Base-by-base conservation (phyloP, 2,329 filamentous ascomycete genomes). In the Xylaria multiplex region DNA sequence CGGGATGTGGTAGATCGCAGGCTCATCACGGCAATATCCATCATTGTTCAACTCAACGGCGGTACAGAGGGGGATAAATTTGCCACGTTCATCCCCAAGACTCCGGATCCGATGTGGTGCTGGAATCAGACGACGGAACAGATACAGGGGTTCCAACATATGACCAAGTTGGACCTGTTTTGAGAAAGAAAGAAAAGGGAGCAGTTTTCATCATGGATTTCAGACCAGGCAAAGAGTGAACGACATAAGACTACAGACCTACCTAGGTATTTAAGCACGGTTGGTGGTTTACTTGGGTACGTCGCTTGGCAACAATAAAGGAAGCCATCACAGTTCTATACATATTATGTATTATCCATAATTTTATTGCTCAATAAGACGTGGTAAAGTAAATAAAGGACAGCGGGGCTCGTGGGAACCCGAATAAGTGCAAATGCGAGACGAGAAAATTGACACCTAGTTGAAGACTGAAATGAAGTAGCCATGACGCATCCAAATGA, bases 101-200 rank as follows among this genome's bases (percentile, higher is more conserved):
- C 58, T 24, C 67, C 67, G 6, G 67, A 69, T 58, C 57, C 61
- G 45, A 67, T 69, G 67, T 69, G 67, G 67, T 69, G 67, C 30
- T 69, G 64, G 67, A 69, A 56, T 19, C 67, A 69, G 52, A 62
- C 53, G 35, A 67, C 61, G 24, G 32, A 42, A 32, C 46, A 60
- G 16, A 69, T 69, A 6, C 53, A 67, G 50, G 54, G 58, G 46
- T 69, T 64, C 54, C 67, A 69, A 2, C 22, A 40, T 48, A 62
- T 69, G 67, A 69, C 67, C 8, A 67, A 53, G 37, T 11, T 65
- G 40, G 67, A 69, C 55, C 19, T 69, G 58, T 62, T 69, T 54
- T 69, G 27, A 69, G 16, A 4, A 24, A 35, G 30, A 46, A 37
- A 37, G 8, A 9, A 37, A 35, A 35, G 7, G 35, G 16, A 24